These are phyloP conservation scores for Cadophora luteo-olivacea DNA, from an alignment of 2,329 filamentous ascomycete species.

Conservation along the genomic window DNA sequence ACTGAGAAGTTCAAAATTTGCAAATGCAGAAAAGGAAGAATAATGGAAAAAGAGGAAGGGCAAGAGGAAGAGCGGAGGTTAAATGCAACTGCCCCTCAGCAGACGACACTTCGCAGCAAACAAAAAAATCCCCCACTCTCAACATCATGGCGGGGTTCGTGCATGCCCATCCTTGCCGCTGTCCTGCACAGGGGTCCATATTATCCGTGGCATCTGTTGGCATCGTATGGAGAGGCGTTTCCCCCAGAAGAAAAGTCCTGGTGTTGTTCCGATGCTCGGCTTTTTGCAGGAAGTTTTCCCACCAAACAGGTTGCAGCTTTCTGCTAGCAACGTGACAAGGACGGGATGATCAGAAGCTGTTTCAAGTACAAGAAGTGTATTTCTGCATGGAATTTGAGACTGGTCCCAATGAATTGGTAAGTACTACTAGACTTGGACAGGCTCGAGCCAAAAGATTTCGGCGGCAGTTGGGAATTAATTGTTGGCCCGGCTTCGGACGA, in stretches of 20 bases:
- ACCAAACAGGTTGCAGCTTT: constrained; percentile 12
- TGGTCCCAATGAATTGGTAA: background rate
- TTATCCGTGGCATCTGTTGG: constrained; percentile 26
- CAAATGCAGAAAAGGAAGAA: constrained; percentile 5
- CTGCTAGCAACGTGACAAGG: background rate
- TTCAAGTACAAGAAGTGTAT: background rate
- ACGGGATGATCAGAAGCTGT: background rate
- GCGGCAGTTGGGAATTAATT: background rate
- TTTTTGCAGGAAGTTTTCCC: constrained; percentile 15
- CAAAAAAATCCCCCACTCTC: constrained; percentile 11
- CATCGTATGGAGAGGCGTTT: constrained; percentile 4
- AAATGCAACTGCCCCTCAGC: constrained; percentile 10
- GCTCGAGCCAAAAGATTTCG: background rate
- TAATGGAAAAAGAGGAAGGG: background rate
- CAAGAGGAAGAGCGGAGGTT: constrained; percentile 12
- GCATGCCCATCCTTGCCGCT: constrained; percentile 16
- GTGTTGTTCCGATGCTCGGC: constrained; percentile 13
- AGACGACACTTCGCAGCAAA: constrained; percentile 13
- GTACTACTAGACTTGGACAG: background rate
- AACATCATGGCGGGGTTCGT: constrained; percentile 23
- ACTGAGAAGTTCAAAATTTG: background rate
- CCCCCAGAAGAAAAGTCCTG: constrained; percentile 12
- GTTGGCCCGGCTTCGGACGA: background rate
- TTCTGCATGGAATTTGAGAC: background rate
- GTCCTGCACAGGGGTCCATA: constrained; percentile 14